Percentiles rank a stretch among this genome's conserved stretches.
These are phyloP conservation scores for Citropsis articulata DNA, from an alignment of 345 rosid genomes.

Conservation along the genomic window DNA sequence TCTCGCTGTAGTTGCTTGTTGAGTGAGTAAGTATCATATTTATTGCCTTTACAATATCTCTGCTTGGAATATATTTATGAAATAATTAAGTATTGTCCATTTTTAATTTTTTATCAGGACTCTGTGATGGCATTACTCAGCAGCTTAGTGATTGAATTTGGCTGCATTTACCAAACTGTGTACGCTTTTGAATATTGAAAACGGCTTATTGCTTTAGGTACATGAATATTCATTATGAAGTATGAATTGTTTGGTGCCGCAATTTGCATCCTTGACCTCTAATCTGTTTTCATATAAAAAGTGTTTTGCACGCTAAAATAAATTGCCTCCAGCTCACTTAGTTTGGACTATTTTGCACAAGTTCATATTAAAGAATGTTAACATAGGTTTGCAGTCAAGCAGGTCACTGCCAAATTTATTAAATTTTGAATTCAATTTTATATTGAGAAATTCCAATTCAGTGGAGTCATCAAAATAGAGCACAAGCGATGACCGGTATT, in stretches of 20 bases:
- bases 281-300: background rate
- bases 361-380: background rate
- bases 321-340: background rate
- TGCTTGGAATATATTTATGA: background rate
- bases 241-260: slow-evolving; percentile 6
- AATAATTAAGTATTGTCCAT: background rate
- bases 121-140: slow-evolving; percentile 12
- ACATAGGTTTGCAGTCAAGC: background rate
- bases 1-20: background rate
- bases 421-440: no score
- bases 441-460: background rate
- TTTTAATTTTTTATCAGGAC: background rate
- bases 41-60: background rate
- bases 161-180: slow-evolving; percentile 17
- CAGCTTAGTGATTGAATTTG: slow-evolving; percentile 7
- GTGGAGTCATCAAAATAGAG: background rate
- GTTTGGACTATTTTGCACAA: background rate
- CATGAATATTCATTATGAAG: background rate
- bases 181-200: background rate
- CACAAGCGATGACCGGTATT: background rate
- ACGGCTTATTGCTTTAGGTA: background rate
- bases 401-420: background rate
- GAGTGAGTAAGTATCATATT: background rate
- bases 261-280: background rate
- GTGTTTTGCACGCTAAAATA: background rate